Conservation (phyloP, 2,329 filamentous ascomycete species). For the Cordyceps fumosorosea region DNA sequence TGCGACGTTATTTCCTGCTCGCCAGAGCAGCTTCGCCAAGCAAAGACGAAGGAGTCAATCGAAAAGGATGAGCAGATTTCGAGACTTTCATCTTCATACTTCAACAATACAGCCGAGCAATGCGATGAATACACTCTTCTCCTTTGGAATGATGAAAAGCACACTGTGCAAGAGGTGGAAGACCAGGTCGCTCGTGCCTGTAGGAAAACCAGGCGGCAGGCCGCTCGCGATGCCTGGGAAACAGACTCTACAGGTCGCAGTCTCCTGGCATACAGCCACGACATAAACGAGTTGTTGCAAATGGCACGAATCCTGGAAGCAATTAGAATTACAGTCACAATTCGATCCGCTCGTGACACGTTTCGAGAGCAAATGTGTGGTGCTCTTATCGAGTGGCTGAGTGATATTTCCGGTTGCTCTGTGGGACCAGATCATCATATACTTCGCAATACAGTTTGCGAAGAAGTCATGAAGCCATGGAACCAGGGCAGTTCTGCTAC, state of each 20-base stretch:
- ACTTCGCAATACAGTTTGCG: constrained; percentile 75
- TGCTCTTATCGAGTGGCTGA: constrained; percentile 94
- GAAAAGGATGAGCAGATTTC: constrained; percentile 74
- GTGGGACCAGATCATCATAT: constrained; percentile 75
- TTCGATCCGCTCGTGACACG: constrained; percentile 86
- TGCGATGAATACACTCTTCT: constrained; percentile 69
- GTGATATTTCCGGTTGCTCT: constrained; percentile 84
- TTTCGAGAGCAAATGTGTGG: constrained; percentile 98
- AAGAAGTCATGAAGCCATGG: constrained; percentile 87
- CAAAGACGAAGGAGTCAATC: constrained; percentile 78
- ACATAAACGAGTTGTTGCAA: constrained; percentile 64
- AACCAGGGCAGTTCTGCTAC: constrained; percentile 74
- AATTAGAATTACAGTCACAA: constrained; percentile 92
- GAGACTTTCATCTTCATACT: constrained; percentile 61
- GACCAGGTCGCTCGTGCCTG: constrained; percentile 89
- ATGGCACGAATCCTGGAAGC: constrained; percentile 87
- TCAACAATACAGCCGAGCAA: constrained; percentile 50
- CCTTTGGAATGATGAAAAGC: constrained; percentile 98
- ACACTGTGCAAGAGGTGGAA: constrained; percentile 85
- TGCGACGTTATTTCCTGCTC: constrained; percentile 98
- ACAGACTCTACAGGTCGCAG: constrained; percentile 84
- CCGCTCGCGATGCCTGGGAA: constrained; percentile 71
- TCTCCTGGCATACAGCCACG: constrained; percentile 68
- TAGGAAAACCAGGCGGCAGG: constrained; percentile 61
- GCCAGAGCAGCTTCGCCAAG: constrained; percentile 83